phyloP scores from a whole-genome alignment of 768 basidiomycete species.

The Ephemerocybe angulata region DNA sequence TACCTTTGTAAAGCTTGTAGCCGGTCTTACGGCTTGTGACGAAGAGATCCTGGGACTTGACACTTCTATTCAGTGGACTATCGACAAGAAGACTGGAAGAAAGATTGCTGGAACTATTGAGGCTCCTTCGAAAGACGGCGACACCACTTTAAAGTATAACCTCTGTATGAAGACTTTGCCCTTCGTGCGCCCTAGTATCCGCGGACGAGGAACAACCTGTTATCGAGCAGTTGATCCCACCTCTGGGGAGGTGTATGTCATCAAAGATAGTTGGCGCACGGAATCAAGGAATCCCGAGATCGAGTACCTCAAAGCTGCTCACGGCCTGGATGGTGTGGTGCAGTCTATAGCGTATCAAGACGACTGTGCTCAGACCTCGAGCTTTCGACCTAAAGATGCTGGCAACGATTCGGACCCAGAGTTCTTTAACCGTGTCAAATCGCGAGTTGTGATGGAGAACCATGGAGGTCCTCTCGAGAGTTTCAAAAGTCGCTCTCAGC shows the following conservation, averaged over 20 bases:
- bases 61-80: background rate
- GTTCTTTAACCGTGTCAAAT: background rate
- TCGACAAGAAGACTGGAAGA: background rate
- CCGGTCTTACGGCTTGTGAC: background rate
- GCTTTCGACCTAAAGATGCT: background rate
- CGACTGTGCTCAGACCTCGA: background rate
- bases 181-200: background rate
- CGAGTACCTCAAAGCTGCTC: background rate
- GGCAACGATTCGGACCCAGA: too few species aligned
- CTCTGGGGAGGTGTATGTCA: background rate
- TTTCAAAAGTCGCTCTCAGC: background rate
- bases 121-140: background rate
- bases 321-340: background rate
- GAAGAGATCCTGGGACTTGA: background rate
- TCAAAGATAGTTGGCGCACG: background rate
- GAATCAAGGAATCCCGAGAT: background rate
- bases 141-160: background rate
- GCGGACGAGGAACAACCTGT: background rate
- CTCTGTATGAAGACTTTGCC: background rate
- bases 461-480: background rate
- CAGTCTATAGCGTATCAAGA: background rate
- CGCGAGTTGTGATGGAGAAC: background rate
- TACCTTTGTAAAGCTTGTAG: background rate
- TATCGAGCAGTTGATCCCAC: background rate
- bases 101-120: background rate